Evolutionary conservation across 805 yeast species (phyloP), one percentile per base, ranked within the genome.

Genomic region (Ogataea pignaliae): DNA sequence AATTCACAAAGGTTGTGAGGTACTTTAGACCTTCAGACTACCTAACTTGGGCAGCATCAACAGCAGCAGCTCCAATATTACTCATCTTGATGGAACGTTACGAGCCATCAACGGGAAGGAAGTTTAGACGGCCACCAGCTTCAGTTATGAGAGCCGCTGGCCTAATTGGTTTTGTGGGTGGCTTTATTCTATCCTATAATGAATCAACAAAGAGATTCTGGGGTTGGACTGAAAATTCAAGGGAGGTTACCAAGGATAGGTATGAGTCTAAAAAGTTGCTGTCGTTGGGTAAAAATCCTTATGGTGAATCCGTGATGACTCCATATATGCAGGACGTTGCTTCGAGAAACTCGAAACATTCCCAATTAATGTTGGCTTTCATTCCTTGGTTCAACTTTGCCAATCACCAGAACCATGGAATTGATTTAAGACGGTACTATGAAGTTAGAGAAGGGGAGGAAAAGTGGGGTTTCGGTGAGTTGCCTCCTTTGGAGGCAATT

Each of bases 361-460:
- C 95, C 8, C 79, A 78, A 57, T 63, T 78, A 45, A 68, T 72
- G 43, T 60, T 82, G 54, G 76, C 80, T 44, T 59, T 85, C 48
- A 63, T 87, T 56, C 95, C 95, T 18, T 82, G 88, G 88, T 86
- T 88, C 72, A 88, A 88, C 68, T 69, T 85, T 50, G 88, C 81
- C 38, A 68, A 79, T 61, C 96, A 87, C 65, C 88, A 86, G 54
- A 82, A 79, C 69, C 96, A 87, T 64, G 93, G 91, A 21, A 80
- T 85, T 46, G 84, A 82, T 57, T 69, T 83, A 47, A 71, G 72
- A 57, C 80, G 72, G 57, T 83, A 81, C 50, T 73, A 73, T 48
- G 80, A 75, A 59, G 69, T 64, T 41, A 70, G 83, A 57, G 71
- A 75, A 21, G 83, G 83, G 34, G 83, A 78, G 60, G 82, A 76